phyloP scores from a whole-genome alignment of 768 basidiomycete genomes.

The Suillus alpinus region DNA sequence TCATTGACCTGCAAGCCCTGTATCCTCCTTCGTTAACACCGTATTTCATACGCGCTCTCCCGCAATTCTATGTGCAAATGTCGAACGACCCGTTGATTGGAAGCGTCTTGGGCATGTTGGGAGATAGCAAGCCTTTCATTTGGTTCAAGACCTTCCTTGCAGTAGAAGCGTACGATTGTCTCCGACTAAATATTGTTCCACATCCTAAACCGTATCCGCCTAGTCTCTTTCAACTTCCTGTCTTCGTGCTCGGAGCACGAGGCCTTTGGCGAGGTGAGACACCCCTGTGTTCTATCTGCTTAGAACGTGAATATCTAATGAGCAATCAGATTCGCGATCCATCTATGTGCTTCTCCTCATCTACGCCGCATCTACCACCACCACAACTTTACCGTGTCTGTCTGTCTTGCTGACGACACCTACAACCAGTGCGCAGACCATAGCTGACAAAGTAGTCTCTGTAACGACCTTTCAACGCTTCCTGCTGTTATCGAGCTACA shows the following conservation, averaged over 20 bases:
- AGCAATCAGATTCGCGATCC: conserved; percentile 40
- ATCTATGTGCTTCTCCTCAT: conserved; percentile 65
- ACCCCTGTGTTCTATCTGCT: background rate
- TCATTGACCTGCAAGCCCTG: conserved; percentile 70
- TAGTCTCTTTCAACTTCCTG: conserved; percentile 72
- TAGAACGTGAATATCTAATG: background rate
- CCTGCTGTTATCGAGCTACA: conserved; percentile 63
- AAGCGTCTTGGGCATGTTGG: conserved; percentile 43
- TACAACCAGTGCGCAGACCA: conserved; percentile 31
- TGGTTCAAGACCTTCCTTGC: conserved; percentile 67
- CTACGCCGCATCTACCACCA: conserved; percentile 77
- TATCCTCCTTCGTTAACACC: conserved; percentile 56
- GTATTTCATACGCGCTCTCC: conserved; percentile 39
- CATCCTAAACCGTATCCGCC: background rate
- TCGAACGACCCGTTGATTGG: conserved; percentile 70
- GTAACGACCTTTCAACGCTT: conserved; percentile 51
- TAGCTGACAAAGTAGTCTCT: conserved; percentile 31
- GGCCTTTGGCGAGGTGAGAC: conserved; percentile 54
- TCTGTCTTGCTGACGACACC: conserved; percentile 55
- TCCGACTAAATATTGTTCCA: background rate
- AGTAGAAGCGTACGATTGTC: conserved; percentile 53
- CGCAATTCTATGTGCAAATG: conserved; percentile 49
- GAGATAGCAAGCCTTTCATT: conserved; percentile 35
- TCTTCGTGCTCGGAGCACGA: conserved; percentile 66
- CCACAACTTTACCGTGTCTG: conserved; percentile 75